These are phyloP conservation scores for Tilletia walkeri DNA, from an alignment of 1,284 basidiomycete genomes.

Conservation along the genomic window DNA sequence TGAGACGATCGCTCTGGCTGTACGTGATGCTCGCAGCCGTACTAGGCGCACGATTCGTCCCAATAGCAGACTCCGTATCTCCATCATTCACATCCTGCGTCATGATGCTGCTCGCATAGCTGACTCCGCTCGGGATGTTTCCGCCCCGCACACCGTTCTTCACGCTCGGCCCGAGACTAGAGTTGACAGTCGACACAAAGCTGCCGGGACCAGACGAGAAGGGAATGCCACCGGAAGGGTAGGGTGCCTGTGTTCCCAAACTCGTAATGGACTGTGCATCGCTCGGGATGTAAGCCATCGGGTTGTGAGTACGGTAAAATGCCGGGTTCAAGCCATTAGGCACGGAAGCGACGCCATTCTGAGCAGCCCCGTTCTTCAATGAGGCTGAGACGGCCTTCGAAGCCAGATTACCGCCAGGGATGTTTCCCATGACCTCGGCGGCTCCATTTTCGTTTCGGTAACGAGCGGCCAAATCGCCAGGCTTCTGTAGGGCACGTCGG, in stretches of 20 bases:
- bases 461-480: slow-evolving; percentile 47
- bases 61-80: slow-evolving; percentile 29
- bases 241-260: slow-evolving; percentile 45
- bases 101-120: slow-evolving; percentile 44
- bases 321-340: slow-evolving; percentile 62
- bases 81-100: slow-evolving; percentile 35
- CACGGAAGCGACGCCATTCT: slow-evolving; percentile 69
- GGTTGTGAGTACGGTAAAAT: slow-evolving; percentile 93
- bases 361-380: slow-evolving; percentile 73
- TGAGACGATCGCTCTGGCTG: slow-evolving; percentile 44
- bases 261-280: slow-evolving; percentile 60
- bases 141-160: slow-evolving; percentile 13
- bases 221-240: slow-evolving; percentile 32
- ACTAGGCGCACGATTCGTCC: slow-evolving; percentile 23
- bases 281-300: slow-evolving; percentile 87
- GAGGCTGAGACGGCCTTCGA: slow-evolving; percentile 82
- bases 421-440: neutral
- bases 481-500: slow-evolving; percentile 45
- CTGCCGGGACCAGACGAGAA: slow-evolving; percentile 15
- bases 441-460: slow-evolving; percentile 31
- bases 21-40: slow-evolving; percentile 38
- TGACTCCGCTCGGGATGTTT: slow-evolving; percentile 22
- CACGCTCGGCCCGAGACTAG: neutral
- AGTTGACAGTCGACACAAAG: slow-evolving; percentile 12
- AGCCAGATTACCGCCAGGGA: slow-evolving; percentile 80